These are phyloP conservation scores for Pittosporum tobira DNA, from an alignment of 129 eudicot genomes.

Conservation along the genomic window DNA sequence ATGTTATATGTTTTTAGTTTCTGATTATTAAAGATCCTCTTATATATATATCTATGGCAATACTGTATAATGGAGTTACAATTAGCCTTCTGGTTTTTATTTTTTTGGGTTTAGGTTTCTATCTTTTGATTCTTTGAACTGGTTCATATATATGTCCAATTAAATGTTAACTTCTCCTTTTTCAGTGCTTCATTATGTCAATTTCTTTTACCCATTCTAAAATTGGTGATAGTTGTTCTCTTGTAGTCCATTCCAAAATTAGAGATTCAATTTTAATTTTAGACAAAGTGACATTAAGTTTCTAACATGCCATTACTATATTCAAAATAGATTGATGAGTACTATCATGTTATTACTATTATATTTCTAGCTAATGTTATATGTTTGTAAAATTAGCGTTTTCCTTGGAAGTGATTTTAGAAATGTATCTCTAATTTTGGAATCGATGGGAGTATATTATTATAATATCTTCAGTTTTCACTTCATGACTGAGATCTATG, in stretches of 20 bases:
- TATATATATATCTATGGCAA: background rate
- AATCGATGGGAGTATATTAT: too few relatives aligned
- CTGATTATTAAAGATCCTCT: slow-evolving; percentile 8
- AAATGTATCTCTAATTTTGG: too few relatives aligned
- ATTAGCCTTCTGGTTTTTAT: background rate
- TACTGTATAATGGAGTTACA: background rate
- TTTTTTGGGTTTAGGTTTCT: background rate
- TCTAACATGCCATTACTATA: too few relatives aligned
- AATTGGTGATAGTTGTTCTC: too few relatives aligned
- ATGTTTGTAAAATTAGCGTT: too few relatives aligned
- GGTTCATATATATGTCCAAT: background rate
- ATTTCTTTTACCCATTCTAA: background rate
- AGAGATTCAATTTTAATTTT: too few relatives aligned
- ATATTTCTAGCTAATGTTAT: too few relatives aligned
- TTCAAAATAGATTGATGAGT: too few relatives aligned
- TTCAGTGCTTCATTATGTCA: background rate
- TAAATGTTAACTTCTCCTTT: background rate
- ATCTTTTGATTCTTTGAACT: background rate
- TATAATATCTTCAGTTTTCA: background rate
- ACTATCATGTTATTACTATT: too few relatives aligned
- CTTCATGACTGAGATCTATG: slow-evolving; percentile 2
- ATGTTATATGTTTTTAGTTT: slow-evolving; percentile 5
- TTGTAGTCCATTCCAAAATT: too few relatives aligned
- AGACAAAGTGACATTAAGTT: too few relatives aligned
- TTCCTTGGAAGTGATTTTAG: too few relatives aligned